Evolutionary conservation across 2,329 filamentous ascomycete genomes (phyloP).

Genomic region (Neospermospora avenae): DNA sequence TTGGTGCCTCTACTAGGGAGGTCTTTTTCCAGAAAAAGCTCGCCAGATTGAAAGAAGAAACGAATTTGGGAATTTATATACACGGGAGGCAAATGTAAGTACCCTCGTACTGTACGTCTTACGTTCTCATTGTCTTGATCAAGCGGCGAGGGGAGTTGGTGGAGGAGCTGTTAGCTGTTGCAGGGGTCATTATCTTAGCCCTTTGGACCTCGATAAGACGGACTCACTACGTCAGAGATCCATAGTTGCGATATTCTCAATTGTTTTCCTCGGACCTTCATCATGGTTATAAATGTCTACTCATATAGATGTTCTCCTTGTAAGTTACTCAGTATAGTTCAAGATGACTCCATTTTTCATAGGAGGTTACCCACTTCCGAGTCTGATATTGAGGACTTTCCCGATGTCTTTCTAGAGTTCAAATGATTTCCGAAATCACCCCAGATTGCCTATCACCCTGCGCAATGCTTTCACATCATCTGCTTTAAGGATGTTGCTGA

Average conservation of each 20-base stretch:
- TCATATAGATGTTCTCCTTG: constrained; percentile 54
- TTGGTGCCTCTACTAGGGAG: constrained; percentile 27
- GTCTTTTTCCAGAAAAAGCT: constrained; percentile 32
- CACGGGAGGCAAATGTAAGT: neutral
- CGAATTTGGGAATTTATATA: neutral
- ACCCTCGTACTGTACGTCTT: neutral
- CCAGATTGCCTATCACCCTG: neutral
- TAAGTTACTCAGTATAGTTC: constrained; percentile 36
- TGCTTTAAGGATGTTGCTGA: neutral
- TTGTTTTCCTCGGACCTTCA: neutral
- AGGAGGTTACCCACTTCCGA: neutral
- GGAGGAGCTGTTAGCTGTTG: neutral
- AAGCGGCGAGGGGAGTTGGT: neutral
- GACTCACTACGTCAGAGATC: constrained; percentile 10
- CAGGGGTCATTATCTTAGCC: constrained; percentile 20
- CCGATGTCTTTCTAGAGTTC: neutral
- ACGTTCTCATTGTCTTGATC: too few relatives aligned
- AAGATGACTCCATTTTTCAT: neutral
- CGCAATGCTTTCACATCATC: neutral
- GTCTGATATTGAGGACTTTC: neutral
- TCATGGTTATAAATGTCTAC: constrained; percentile 41
- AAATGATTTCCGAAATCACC: neutral
- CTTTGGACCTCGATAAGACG: constrained; percentile 8
- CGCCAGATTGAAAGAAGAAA: constrained; percentile 29
- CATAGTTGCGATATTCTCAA: neutral